Base-by-base conservation (phyloP, 331 rosid species). In the Phaseolus coccineus region DNA sequence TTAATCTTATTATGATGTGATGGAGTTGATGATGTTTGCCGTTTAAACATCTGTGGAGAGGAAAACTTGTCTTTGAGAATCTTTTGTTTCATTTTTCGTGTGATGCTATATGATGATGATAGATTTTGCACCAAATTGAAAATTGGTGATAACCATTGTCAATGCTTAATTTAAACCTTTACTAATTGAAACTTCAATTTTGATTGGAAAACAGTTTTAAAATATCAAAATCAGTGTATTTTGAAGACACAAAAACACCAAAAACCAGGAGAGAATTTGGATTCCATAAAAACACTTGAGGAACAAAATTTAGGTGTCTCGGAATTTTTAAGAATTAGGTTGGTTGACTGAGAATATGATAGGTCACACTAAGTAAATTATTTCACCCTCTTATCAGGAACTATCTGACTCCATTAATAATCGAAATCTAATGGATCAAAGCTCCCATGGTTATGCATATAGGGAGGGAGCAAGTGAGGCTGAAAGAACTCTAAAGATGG, bases 401-500 rank as follows among this genome's bases (percentile, higher is more conserved):
- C 77, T 57, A 69, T 59, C 90, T 33, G 89, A 76, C 70, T 81
- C 90, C 81, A 74, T 40, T 39, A 56, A 77, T 69, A 35, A 47
- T 77, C 81, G 39, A 48, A 83, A 77, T 82, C 75, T 74, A 85
- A 81, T 69, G 81, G 91, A 85, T 61, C 88, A 79, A 69, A 79
- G 77, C 66, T 82, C 91, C 42, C 79, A 14, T 63, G 89, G 81
- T 77, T 83, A 86, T 66, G 85, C 61, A 61, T 68, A 84, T 73
- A 80, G 84, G 82, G 88, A 88, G 40, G 88, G 68, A 75, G 90
- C 82, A 67, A 78, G 55, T 79, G 93, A 89, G 76, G 84, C 78
- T 33, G 97, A 91, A 73, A 86, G 89, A 40, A 89, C 89, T 62
- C 87, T 88, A 52, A 94, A 80, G 87, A 91, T 35, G 86, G 87